These are phyloP conservation scores for Eucalyptus urophylla DNA, from an alignment of 345 rosid genomes.

Conservation along the genomic window DNA sequence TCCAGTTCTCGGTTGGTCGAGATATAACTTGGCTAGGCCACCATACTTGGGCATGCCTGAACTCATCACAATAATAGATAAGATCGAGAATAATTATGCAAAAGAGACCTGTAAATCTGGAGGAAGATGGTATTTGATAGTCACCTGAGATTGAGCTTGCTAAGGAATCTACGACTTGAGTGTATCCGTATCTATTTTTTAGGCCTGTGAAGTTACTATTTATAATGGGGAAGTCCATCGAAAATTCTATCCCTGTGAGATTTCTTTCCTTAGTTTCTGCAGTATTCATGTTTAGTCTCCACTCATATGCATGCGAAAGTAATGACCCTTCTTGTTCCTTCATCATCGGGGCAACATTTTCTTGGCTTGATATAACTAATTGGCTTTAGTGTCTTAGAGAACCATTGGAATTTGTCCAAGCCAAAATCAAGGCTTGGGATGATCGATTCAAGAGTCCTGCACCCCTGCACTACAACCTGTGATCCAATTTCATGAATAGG, in stretches of 20 bases:
- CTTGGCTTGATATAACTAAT: neutral
- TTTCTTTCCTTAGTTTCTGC: slow-evolving; percentile 17
- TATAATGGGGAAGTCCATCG: slow-evolving; percentile 36
- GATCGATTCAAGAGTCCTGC: slow-evolving; percentile 18
- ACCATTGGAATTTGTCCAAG: slow-evolving; percentile 19
- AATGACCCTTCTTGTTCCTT: neutral
- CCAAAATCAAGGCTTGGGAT: slow-evolving; percentile 24
- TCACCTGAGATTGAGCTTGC: slow-evolving; percentile 13
- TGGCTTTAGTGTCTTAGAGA: slow-evolving; percentile 1
- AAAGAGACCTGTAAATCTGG: neutral
- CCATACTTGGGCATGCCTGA: slow-evolving; percentile 29
- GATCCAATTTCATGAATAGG: neutral
- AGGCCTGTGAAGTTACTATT: slow-evolving; percentile 15
- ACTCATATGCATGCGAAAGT: slow-evolving; percentile 16
- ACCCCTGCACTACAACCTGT: slow-evolving; percentile 37
- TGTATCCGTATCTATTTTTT: slow-evolving; percentile 19
- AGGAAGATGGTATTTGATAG: neutral
- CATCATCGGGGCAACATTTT: neutral
- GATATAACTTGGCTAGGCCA: slow-evolving; percentile 31
- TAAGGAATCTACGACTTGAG: slow-evolving; percentile 13
- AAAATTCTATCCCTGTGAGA: slow-evolving; percentile 6
- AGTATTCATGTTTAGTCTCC: slow-evolving; percentile 21
- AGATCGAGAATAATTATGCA: neutral
- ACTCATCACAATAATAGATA: neutral
- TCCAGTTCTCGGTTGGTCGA: slow-evolving; percentile 4